Percentiles rank a stretch among this genome's conserved stretches.
These are phyloP conservation scores for Beauveria medogensis DNA, from an alignment of 2,329 filamentous ascomycete genomes.

Conservation along the genomic window DNA sequence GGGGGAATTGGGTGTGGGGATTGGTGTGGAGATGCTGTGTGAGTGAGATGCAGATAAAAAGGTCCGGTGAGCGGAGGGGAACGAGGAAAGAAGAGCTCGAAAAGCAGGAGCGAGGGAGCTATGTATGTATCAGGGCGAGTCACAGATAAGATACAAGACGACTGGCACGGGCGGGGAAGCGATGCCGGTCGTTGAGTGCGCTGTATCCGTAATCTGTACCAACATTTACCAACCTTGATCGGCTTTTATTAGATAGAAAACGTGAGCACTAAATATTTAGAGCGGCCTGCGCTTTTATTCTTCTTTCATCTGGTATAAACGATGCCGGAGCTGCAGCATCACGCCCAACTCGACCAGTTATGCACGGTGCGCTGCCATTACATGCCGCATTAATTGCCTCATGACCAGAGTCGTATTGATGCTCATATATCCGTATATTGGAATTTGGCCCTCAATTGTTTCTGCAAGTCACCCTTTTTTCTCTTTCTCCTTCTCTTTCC, in stretches of 20 bases:
- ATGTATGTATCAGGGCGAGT: neutral
- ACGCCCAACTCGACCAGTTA: neutral
- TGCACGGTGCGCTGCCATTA: neutral
- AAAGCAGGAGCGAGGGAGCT: neutral
- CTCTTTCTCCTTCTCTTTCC: neutral
- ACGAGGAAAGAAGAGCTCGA: neutral
- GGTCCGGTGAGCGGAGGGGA: slow-evolving; percentile 8
- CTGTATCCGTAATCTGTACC: too few species aligned
- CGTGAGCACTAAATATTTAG: too few species aligned
- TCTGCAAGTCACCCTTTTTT: neutral
- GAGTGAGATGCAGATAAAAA: slow-evolving; percentile 6
- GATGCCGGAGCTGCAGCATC: neutral
- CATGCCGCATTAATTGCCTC: neutral
- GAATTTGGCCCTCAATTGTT: neutral
- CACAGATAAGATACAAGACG: slow-evolving; percentile 8
- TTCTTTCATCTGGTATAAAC: too few species aligned
- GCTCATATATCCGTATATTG: neutral
- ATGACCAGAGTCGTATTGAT: neutral
- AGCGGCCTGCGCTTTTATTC: too few species aligned
- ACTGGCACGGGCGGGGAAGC: neutral
- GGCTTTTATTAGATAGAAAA: too few species aligned
- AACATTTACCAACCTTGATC: too few species aligned
- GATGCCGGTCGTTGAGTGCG: neutral
- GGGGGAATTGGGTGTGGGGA: neutral
- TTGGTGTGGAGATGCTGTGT: neutral